Conservation (phyloP, 768 basidiomycete species). For the Russula ochroleuca region DNA sequence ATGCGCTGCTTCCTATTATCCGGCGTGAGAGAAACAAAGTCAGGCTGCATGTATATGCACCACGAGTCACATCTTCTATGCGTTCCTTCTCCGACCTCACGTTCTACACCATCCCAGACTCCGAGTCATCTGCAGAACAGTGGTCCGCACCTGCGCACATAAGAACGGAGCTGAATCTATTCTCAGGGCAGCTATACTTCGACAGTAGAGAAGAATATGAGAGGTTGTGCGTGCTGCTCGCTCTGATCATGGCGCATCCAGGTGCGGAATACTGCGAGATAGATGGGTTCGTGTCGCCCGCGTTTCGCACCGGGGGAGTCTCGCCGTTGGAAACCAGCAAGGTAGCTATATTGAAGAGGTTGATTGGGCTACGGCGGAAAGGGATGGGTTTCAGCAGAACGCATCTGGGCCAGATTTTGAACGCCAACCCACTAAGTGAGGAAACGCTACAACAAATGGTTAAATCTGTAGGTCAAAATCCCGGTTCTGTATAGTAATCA, state of each 20-base stretch:
- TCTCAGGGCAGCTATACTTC: slow-evolving; percentile 23
- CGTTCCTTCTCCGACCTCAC: slow-evolving; percentile 16
- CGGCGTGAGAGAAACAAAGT: slow-evolving; percentile 16
- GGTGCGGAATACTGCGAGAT: background rate
- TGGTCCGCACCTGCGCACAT: slow-evolving; percentile 14
- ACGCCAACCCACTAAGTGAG: background rate
- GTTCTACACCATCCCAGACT: slow-evolving; percentile 8
- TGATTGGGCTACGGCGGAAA: slow-evolving; percentile 14
- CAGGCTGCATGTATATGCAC: slow-evolving; percentile 17
- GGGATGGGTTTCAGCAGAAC: slow-evolving; percentile 11
- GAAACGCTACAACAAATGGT: background rate
- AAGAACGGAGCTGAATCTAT: slow-evolving; percentile 10
- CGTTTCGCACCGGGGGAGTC: background rate
- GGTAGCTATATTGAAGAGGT: slow-evolving; percentile 1
- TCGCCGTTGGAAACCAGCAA: slow-evolving; percentile 13
- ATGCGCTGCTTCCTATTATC: slow-evolving; percentile 20
- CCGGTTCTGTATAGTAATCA: too few species aligned
- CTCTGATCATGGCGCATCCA: slow-evolving; percentile 17
- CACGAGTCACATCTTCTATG: slow-evolving; percentile 13
- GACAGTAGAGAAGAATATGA: slow-evolving; percentile 20
- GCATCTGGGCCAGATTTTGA: slow-evolving; percentile 16
- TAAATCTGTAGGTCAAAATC: too few species aligned
- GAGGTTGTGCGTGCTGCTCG: slow-evolving; percentile 18
- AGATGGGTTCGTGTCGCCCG: slow-evolving; percentile 14
- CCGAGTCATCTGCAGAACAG: background rate